Evolutionary conservation across 2,329 filamentous ascomycete species (phyloP).

Genomic region (Beauveria brongniartii): DNA sequence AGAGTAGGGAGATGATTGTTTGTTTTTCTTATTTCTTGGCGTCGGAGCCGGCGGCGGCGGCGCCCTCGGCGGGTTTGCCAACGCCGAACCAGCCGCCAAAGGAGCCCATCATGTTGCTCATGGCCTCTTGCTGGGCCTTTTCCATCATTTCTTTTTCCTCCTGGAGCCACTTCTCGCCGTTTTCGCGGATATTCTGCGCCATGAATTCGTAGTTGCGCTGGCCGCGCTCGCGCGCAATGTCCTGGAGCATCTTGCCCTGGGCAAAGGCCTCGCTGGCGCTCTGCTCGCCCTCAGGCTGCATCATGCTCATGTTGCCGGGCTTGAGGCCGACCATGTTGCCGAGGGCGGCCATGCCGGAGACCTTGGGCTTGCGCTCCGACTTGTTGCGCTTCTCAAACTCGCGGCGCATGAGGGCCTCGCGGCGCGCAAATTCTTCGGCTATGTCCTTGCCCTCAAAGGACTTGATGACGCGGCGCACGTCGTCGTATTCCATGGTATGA

Average conservation of each 20-base stretch:
- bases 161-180: slow-evolving; percentile 92
- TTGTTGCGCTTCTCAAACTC: slow-evolving; percentile 69
- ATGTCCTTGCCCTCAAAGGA: slow-evolving; percentile 87
- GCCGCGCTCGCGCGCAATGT: slow-evolving; percentile 85
- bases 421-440: slow-evolving; percentile 77
- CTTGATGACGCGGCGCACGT: slow-evolving; percentile 78
- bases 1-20: neutral
- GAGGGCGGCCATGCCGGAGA: slow-evolving; percentile 59
- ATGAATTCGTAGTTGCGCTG: slow-evolving; percentile 83
- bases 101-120: slow-evolving; percentile 83
- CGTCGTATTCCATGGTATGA: slow-evolving; percentile 82
- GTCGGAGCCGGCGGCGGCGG: neutral
- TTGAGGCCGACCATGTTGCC: slow-evolving; percentile 72
- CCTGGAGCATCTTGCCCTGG: slow-evolving; percentile 94
- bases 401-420: slow-evolving; percentile 77
- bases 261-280: slow-evolving; percentile 68
- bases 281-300: slow-evolving; percentile 56
- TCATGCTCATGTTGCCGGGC: slow-evolving; percentile 53
- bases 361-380: slow-evolving; percentile 53
- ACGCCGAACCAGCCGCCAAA: slow-evolving; percentile 35
- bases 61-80: slow-evolving; percentile 15
- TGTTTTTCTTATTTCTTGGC: slow-evolving; percentile 7
- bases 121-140: slow-evolving; percentile 80
- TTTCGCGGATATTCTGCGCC: slow-evolving; percentile 84
- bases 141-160: slow-evolving; percentile 86